Base-by-base conservation (phyloP, 805 yeast genomes). In the Hanseniaspora valbyensis region DNA sequence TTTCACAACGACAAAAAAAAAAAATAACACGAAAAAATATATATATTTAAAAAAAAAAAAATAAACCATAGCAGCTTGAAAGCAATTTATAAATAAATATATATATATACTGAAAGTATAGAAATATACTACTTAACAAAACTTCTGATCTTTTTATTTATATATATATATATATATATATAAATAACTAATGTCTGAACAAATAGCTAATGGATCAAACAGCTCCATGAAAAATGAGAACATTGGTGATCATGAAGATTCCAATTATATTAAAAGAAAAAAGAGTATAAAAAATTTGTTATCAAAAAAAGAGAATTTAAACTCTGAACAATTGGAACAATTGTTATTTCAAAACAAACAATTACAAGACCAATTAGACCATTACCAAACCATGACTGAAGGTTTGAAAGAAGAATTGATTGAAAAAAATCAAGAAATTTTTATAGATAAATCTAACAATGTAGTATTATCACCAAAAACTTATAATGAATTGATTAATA, bases 371-470 rank as follows among this genome's bases (percentile, higher is more conserved):
- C 36, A 41, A 9, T 21, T 38, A 18, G 1, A 66, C 67, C 18
- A 64, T 61, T 16, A 30, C 64, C 42, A 58, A 59, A 44, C 29
- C 45, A 2, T 55, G 44, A 2, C 56, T 61, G 48, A 52, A 57
- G 12, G 39, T 50, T 18, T 42, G 62, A 36, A 45, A 55, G 37
- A 45, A 55, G 22, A 60, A 57, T 45, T 57, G 57, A 25, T 6
- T 14, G 46, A 50, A 18, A 62, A 18, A 54, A 42, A 30, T 18
- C 33, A 34, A 19, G 44, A 30, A 24, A 42, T 38, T 26, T 50
- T 42, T 28, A 53, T 59, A 1, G 38, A 48, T 16, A 44, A 54
- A 0, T 44, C 56, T 7, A 61, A 62, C 14, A 52, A 56, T 30
- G 52, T 53, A 29, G 44, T 67, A 12, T 43, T 69, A 6, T 46